A percentile compares a stretch with the other conserved stretches of the same genome.
phyloP scores from a whole-genome alignment of 495 filamentous ascomycete genomes.

The Trichoderma reesei region DNA sequence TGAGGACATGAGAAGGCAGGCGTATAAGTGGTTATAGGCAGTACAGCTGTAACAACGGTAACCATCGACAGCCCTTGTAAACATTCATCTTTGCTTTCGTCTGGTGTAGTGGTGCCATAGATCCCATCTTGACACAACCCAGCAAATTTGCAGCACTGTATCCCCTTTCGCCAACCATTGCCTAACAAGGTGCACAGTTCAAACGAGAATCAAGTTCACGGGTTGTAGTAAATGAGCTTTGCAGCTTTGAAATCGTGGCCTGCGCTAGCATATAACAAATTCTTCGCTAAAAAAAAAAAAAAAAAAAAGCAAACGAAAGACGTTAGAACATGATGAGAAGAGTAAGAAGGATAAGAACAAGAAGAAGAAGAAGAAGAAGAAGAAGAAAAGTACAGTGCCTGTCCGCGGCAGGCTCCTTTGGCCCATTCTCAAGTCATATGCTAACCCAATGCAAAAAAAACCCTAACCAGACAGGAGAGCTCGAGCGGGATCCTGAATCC shows the following conservation, averaged over 20 bases:
- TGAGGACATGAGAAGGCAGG: no score
- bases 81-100: no score
- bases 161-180: no score
- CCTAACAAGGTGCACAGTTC: neutral
- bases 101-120: no score
- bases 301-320: neutral
- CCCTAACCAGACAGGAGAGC: neutral
- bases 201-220: neutral
- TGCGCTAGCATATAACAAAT: neutral
- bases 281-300: neutral
- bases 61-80: no score
- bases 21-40: no score
- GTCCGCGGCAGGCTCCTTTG: neutral
- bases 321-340: neutral
- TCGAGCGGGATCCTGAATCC: neutral
- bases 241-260: neutral
- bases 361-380: neutral
- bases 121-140: no score
- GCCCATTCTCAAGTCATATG: neutral
- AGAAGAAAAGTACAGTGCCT: neutral
- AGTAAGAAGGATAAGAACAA: neutral
- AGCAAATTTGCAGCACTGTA: no score
- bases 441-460: neutral
- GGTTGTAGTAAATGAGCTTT: neutral
- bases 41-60: no score